phyloP scores from a whole-genome alignment of 768 basidiomycete species.

The Russula sp. region DNA sequence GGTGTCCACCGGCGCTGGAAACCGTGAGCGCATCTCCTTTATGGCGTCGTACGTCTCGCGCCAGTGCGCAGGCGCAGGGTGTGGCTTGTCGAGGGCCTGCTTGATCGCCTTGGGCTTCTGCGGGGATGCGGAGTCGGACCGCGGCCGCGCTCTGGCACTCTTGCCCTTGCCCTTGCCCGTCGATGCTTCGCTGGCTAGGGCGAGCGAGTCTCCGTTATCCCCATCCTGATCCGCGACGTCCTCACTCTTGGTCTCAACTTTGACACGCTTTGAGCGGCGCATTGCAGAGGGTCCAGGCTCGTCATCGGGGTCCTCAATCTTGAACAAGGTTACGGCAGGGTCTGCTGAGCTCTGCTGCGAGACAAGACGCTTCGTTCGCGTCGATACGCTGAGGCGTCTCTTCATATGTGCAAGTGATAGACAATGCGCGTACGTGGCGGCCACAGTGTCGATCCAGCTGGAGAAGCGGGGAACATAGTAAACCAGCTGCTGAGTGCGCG shows the following conservation, averaged over 20 bases:
- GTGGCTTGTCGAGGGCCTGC: conserved; percentile 49
- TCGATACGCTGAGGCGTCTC: conserved; percentile 5
- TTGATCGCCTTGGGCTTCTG: conserved; percentile 54
- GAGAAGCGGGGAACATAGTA: background rate
- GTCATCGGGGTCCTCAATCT: conserved; percentile 21
- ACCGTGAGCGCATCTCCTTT: conserved; percentile 64
- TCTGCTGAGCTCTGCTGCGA: conserved; percentile 18
- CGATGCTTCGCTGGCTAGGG: background rate
- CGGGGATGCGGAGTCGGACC: conserved; percentile 33
- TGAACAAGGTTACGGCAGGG: conserved; percentile 22
- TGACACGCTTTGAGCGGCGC: conserved; percentile 31
- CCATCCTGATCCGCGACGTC: conserved; percentile 10
- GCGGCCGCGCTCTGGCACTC: background rate
- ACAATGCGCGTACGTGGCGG: background rate
- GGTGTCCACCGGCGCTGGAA: conserved; percentile 84
- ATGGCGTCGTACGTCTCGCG: conserved; percentile 63
- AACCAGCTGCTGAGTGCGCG: background rate
- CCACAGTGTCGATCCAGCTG: background rate
- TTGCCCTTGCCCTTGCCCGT: background rate
- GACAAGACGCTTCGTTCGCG: conserved; percentile 1
- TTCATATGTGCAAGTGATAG: conserved; percentile 10
- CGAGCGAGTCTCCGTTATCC: conserved; percentile 5
- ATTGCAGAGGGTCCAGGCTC: conserved; percentile 20
- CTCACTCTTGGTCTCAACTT: conserved; percentile 25
- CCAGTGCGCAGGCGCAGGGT: conserved; percentile 66